A percentile compares a stretch with the other conserved stretches of the same genome.
These are phyloP conservation scores for Trichoderma erinaceum DNA, from an alignment of 495 filamentous ascomycete genomes.

Conservation along the genomic window DNA sequence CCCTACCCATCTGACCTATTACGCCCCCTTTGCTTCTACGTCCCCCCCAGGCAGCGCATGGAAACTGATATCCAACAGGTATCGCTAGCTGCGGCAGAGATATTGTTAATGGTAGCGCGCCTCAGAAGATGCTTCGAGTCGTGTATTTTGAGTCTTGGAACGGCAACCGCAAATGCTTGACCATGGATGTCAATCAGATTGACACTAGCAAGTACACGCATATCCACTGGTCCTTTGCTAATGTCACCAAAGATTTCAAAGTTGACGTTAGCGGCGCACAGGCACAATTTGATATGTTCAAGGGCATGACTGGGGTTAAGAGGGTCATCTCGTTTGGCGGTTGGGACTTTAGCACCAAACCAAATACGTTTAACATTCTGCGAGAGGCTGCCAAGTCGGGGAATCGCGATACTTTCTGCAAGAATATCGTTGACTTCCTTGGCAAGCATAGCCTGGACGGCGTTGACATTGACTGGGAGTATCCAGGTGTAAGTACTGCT, in stretches of 20 bases:
- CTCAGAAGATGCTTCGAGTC: constrained; percentile 18
- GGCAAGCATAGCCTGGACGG: constrained; percentile 30
- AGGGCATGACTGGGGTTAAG: constrained; percentile 23
- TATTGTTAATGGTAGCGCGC: constrained; percentile 19
- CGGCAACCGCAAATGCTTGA: constrained; percentile 25
- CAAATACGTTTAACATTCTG: constrained; percentile 21
- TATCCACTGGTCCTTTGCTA: constrained; percentile 29
- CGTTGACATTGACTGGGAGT: constrained; percentile 38
- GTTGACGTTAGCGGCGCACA: constrained; percentile 16
- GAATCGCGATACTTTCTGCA: constrained; percentile 27
- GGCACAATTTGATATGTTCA: constrained; percentile 24
- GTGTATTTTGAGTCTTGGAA: constrained; percentile 32
- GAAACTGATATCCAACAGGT: constrained; percentile 10
- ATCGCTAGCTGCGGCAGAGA: constrained; percentile 35
- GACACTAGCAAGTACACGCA: constrained; percentile 23
- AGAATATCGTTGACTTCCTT: constrained; percentile 27
- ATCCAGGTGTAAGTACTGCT: constrained; percentile 28
- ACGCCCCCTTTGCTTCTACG: not conserved
- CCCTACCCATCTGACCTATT: not conserved
- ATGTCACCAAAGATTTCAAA: constrained; percentile 18
- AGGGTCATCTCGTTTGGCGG: constrained; percentile 35
- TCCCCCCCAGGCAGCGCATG: constrained; percentile 1
- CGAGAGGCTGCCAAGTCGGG: constrained; percentile 21
- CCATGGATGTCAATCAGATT: constrained; percentile 19
- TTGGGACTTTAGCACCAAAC: constrained; percentile 27